Evolutionary conservation across 2,329 filamentous ascomycete genomes (phyloP).

Genomic region (Clonostachys byssicola): DNA sequence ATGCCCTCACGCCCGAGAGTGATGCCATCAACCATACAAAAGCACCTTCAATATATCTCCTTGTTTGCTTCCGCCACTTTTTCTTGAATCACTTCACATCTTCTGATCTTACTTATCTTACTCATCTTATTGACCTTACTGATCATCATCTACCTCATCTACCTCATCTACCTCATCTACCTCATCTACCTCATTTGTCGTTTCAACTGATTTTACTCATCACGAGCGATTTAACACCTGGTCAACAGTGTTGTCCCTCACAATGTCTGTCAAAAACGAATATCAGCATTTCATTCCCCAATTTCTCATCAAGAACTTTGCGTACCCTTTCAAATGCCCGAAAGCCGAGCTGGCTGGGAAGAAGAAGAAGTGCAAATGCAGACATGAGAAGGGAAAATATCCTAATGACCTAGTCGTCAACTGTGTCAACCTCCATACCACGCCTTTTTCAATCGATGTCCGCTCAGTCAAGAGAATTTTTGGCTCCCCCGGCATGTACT

Average conservation of each 20-base stretch:
- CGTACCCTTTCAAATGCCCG: slow-evolving; percentile 1
- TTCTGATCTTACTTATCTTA: neutral
- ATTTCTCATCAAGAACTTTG: slow-evolving; percentile 2
- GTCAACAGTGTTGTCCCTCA: neutral
- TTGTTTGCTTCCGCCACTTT: neutral
- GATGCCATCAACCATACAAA: too few relatives aligned
- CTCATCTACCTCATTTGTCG: too few relatives aligned
- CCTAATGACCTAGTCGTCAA: slow-evolving; percentile 15
- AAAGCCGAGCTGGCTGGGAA: neutral
- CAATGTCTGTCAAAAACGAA: neutral
- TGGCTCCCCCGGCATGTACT: slow-evolving; percentile 17
- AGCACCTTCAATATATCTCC: neutral
- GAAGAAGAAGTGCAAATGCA: slow-evolving; percentile 1
- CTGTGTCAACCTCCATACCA: slow-evolving; percentile 9
- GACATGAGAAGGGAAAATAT: slow-evolving; percentile 5
- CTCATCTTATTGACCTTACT: neutral
- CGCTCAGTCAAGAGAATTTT: slow-evolving; percentile 11
- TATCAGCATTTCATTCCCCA: slow-evolving; percentile 3
- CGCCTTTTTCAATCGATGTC: slow-evolving; percentile 9
- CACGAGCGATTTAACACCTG: neutral
- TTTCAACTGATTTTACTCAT: too few relatives aligned
- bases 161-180: neutral
- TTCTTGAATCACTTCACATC: neutral
- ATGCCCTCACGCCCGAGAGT: too few relatives aligned
- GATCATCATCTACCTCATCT: neutral